Evolutionary conservation across 2,329 filamentous ascomycete genomes (phyloP), one percentile per base, ranked within the genome.

Genomic region (Leptodontidium sp.): DNA sequence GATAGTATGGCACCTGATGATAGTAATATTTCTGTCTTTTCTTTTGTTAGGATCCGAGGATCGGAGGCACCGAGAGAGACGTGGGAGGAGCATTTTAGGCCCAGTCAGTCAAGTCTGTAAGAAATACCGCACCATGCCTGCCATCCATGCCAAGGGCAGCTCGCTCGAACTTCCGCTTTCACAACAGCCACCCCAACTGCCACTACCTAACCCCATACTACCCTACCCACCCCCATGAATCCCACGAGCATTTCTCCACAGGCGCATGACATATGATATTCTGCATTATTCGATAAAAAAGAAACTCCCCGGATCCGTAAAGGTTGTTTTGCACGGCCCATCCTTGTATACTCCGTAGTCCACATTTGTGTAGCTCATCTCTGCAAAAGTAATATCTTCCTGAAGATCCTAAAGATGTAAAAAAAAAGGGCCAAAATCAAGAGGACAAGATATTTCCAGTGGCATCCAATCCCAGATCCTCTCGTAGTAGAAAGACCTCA

Each of bases 171-270:
- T 43, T 26, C 35, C 35, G 35, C 55, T 26, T n/a, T 43, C n/a
- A 59, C n/a, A 43, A 59, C n/a, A 43, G 55, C 35, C n/a, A 43
- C 55, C 35, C 12, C n/a, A 43, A 38, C 21, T 21, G 21, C 21
- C 21, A 9, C 9, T 11, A 24, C 26, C 14, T 26, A 4, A n/a
- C 40, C 24, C 12, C 47, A 9, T 35, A 35, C 2, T 0, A 21
- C 21, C 21, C 21, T 21, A 21, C 21, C 21, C 21, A 21, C 21
- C 43, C 59, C 32, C 43, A 45, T 32, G n/a, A 50, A 52, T 58
- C 29, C n/a, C 49, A 45, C 53, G 32, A 63, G 11, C 12, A 45
- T 43, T 61, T 65, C 62, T 49, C 62, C 62, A 62, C 43, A 49
- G 21, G n/a, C 45, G 29, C 24, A 61, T 64, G 53, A 43, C 61